Evolutionary conservation across 2,329 filamentous ascomycete species (phyloP), one percentile per base, ranked within the genome.

Genomic region (Biscogniauxia mediterranea): DNA sequence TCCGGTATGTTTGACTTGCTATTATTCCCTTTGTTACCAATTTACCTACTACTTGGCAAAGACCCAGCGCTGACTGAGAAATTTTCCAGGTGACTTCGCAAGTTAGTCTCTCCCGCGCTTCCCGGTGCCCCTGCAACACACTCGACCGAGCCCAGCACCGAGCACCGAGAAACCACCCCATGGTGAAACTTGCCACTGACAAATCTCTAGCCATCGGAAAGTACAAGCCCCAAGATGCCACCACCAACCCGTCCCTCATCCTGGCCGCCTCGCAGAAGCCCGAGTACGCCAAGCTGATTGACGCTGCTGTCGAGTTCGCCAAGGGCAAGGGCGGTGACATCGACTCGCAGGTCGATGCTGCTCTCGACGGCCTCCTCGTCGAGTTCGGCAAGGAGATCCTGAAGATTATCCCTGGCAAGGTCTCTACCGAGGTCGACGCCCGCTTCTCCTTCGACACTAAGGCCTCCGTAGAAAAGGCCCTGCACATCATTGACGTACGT

Each of bases 161-260:
- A 13, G 17, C 56, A 28, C 54, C 58, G 55, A n/a, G 13, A 46
- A 26, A 83, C 75, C 25, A 52, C 19, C 11, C 11, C 17, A 5
- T n/a, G 38, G 23, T 26, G 21, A 23, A 23, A 23, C 49, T 8
- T 28, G 28, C 42, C 46, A 61, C 65, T 71, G 57, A 71, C 63
- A 55, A 11, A 56, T 46, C 38, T 54, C 78, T 81, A 88, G 93
- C 93, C 80, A 99, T 99, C 79, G 93, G 85, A 85, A 97, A 98
- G 85, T 99, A 99, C 89, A 96, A 97, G 89, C 95, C 95, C 69
- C 93, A 99, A 86, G 95, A 99, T 91, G 95, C 95, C 76, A 99
- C 95, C 79, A 99, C 95, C 84, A 99, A 99, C 89, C 95, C 95
- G 63, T 98, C 95, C 67, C 86, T 99, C 78, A 98, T 99, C 81